phyloP scores from a whole-genome alignment of 2,329 filamentous ascomycete genomes.

The Byssothecium circinans region DNA sequence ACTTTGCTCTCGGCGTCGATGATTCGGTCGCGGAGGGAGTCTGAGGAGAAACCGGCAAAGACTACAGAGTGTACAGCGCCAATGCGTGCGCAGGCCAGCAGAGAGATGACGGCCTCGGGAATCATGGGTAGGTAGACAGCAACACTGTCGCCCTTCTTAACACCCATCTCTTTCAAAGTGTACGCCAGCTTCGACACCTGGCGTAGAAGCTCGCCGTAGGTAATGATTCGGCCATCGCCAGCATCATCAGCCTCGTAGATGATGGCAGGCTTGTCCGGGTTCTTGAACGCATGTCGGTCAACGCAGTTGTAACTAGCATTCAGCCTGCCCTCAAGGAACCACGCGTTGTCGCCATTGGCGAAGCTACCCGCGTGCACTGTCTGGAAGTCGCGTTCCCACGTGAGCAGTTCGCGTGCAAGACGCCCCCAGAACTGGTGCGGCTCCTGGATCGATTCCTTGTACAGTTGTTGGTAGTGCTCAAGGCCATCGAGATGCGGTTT shows the following conservation, averaged over 20 bases:
- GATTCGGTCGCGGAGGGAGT: slow-evolving; percentile 93
- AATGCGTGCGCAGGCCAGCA: slow-evolving; percentile 88
- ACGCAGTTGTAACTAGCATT: slow-evolving; percentile 98
- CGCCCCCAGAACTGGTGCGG: slow-evolving; percentile 89
- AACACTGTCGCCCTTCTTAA: slow-evolving; percentile 95
- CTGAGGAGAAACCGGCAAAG: slow-evolving; percentile 95
- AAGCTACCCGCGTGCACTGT: slow-evolving; percentile 82
- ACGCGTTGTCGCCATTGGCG: slow-evolving; percentile 78
- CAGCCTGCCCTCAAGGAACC: slow-evolving; percentile 91
- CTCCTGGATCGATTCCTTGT: slow-evolving; percentile 83
- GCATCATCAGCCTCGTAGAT: slow-evolving; percentile 98
- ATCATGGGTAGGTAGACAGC: slow-evolving; percentile 99
- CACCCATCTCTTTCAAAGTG: slow-evolving; percentile 91
- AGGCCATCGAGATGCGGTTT: slow-evolving; percentile 62
- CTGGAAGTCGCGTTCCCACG: slow-evolving; percentile 89
- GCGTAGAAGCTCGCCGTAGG: slow-evolving; percentile 88
- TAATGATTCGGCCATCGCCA: slow-evolving; percentile 81
- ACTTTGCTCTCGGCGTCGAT: slow-evolving; percentile 88
- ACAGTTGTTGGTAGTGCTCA: slow-evolving; percentile 65
- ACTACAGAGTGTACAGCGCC: slow-evolving; percentile 96
- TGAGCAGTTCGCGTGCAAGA: slow-evolving; percentile 82
- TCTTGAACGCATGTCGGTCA: slow-evolving; percentile 92
- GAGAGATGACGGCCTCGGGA: slow-evolving; percentile 87
- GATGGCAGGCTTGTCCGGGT: slow-evolving; percentile 91
- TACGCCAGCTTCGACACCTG: slow-evolving; percentile 87